A percentile compares a stretch with the other conserved stretches of the same genome.
These are phyloP conservation scores for Boletus bicolor DNA, from an alignment of 768 basidiomycete genomes.

Conservation along the genomic window DNA sequence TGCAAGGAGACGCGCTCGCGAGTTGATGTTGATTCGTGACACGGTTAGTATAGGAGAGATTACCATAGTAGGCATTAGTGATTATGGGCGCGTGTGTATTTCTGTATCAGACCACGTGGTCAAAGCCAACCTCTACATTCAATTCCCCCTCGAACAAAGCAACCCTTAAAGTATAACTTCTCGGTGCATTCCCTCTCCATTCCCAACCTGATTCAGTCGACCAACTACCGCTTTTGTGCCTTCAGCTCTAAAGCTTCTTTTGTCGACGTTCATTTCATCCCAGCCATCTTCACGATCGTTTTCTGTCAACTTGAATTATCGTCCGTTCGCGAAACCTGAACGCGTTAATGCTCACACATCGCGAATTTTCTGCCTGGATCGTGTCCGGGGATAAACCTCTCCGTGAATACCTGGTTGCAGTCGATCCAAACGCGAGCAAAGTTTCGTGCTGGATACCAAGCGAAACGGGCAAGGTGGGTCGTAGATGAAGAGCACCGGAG, in stretches of 20 bases:
- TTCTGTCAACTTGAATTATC: neutral
- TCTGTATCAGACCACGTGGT: slow-evolving; percentile 4
- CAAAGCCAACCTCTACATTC: slow-evolving; percentile 4
- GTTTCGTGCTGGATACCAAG: slow-evolving; percentile 72
- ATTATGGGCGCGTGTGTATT: slow-evolving; percentile 20
- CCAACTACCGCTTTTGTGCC: neutral
- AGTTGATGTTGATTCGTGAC: neutral
- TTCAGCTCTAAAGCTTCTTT: neutral
- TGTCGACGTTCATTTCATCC: neutral
- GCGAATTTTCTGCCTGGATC: slow-evolving; percentile 72
- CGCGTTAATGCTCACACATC: slow-evolving; percentile 47
- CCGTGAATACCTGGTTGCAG: slow-evolving; percentile 53
- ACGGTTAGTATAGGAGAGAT: neutral
- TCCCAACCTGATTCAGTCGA: neutral
- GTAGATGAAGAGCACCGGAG: neutral
- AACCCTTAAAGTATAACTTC: neutral
- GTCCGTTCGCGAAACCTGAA: neutral
- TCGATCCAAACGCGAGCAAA: slow-evolving; percentile 41
- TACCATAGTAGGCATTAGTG: slow-evolving; percentile 1
- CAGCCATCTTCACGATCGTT: no score
- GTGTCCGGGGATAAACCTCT: slow-evolving; percentile 46
- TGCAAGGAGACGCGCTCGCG: neutral
- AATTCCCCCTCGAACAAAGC: neutral
- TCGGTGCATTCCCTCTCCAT: neutral
- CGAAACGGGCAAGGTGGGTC: slow-evolving; percentile 50